phyloP scores from a whole-genome alignment of 2,329 filamentous ascomycete species.

The Pseudocercospora pini-densiflorae region DNA sequence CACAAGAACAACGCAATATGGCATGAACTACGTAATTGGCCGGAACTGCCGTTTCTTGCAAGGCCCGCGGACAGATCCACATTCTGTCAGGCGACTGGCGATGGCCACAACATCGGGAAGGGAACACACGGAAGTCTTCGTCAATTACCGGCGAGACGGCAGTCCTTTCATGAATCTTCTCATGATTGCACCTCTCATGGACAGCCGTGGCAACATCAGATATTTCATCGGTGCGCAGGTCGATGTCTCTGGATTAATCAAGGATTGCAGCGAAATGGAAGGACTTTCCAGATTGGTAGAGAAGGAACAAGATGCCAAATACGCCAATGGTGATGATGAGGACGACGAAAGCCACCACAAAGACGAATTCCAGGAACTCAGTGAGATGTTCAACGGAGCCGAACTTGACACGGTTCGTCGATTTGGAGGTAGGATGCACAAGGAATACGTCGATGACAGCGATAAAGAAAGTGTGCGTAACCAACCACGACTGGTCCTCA shows the following conservation, averaged over 20 bases:
- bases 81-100: constrained; percentile 65
- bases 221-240: constrained; percentile 77
- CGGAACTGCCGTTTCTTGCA: constrained; percentile 80
- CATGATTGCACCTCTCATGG: constrained; percentile 73
- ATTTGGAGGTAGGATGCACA: constrained; percentile 67
- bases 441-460: constrained; percentile 55
- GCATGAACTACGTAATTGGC: constrained; percentile 72
- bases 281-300: constrained; percentile 53
- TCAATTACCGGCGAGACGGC: constrained; percentile 77
- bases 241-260: constrained; percentile 70
- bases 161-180: constrained; percentile 78
- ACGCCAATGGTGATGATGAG: constrained; percentile 37
- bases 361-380: constrained; percentile 68
- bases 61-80: constrained; percentile 70
- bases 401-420: constrained; percentile 69
- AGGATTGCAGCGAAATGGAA: constrained; percentile 68
- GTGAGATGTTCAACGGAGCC: constrained; percentile 69
- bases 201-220: constrained; percentile 67
- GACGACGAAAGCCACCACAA: constrained; percentile 49
- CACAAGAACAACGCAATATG: constrained; percentile 74
- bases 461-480: constrained; percentile 45
- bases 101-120: constrained; percentile 66
- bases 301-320: constrained; percentile 39
- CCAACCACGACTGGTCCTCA: constrained; percentile 54
- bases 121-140: constrained; percentile 73